Conservation (phyloP, 805 yeast genomes). For the Soucietia sequanensis region DNA sequence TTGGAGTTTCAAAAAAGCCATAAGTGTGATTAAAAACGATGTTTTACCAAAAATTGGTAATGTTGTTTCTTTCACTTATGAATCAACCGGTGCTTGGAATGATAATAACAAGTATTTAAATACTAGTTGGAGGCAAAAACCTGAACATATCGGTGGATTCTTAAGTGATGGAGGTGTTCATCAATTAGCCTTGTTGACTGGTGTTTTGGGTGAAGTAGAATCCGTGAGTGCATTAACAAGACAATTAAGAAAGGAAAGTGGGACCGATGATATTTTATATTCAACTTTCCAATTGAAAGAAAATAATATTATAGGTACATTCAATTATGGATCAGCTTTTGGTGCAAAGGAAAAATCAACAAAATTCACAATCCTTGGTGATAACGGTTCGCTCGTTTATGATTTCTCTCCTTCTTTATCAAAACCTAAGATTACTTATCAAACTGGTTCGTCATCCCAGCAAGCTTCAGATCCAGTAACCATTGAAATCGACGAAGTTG, state of each 20-base stretch:
- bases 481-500: slow-evolving; percentile 43
- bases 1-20: slow-evolving; percentile 73
- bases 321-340: slow-evolving; percentile 82
- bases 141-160: slow-evolving; percentile 91
- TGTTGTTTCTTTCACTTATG: slow-evolving; percentile 65
- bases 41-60: slow-evolving; percentile 73
- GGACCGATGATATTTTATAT: slow-evolving; percentile 78
- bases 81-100: slow-evolving; percentile 72
- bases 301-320: slow-evolving; percentile 73
- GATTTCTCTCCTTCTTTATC: slow-evolving; percentile 56
- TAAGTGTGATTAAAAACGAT: slow-evolving; percentile 48
- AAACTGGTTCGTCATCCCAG: slow-evolving; percentile 27
- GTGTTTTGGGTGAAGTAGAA: slow-evolving; percentile 71
- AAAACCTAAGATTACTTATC: slow-evolving; percentile 39
- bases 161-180: slow-evolving; percentile 97
- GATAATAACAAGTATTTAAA: slow-evolving; percentile 56
- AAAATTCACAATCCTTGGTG: slow-evolving; percentile 71
- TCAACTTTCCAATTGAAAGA: slow-evolving; percentile 63
- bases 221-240: slow-evolving; percentile 72
- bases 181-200: slow-evolving; percentile 84
- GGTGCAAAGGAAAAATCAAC: slow-evolving; percentile 77
- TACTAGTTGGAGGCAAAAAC: slow-evolving; percentile 86
- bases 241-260: slow-evolving; percentile 75
- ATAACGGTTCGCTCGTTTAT: slow-evolving; percentile 68
- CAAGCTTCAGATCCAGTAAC: slow-evolving; percentile 52